Evolutionary conservation across 352 stramenopile species (phyloP), one percentile per base, ranked within the genome.

Genomic region (Globisporangium ultimum): DNA sequence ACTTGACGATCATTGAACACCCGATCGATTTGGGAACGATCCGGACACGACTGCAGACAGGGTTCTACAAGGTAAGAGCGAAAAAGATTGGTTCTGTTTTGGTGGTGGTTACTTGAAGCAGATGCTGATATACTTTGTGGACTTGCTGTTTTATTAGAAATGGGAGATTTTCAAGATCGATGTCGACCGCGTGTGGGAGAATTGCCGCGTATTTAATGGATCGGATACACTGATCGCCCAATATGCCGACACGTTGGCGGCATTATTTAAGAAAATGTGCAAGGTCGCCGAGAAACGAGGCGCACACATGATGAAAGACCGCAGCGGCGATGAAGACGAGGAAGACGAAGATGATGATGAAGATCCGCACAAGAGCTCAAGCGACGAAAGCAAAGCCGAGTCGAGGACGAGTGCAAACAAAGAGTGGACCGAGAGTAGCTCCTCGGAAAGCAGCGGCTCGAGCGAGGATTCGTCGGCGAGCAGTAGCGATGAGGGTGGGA

Each of bases 1-100:
- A 96, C 55, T 72, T 93, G 46, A 76, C 72, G 11, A 72, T 95
- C 32, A 89, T 96, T 58, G 64, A 86, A 51, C 68, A 91, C 8
- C 88, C 88, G 1, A 96, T 96, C 61, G 88, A 96, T 62, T 70
- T 96, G 13, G 84, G 83, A 13, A 96, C 88, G 3, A 91, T 96
- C 55, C 78, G 73, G 22, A 75, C 70, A 17, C 84, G 84, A 18
- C 54, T 87, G 1, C 67, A 80, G 28, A 58, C 56, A 43, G 78
- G 68, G 24, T 84, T 80, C 64, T 96, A 96, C 63, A 71, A 63
- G 68, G 87, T 94, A 72, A 41, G 68, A 48, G 5, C 11, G n/a
- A 45, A 48, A 60, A 10, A 17, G 22, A 22, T 5, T 24, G 20
- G 3, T 14, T 17, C 12, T 47, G 12, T 18, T 28, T 56, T 65